Evolutionary conservation across 2,329 filamentous ascomycete species (phyloP).

Genomic region (Drechslerella coelobrocha): DNA sequence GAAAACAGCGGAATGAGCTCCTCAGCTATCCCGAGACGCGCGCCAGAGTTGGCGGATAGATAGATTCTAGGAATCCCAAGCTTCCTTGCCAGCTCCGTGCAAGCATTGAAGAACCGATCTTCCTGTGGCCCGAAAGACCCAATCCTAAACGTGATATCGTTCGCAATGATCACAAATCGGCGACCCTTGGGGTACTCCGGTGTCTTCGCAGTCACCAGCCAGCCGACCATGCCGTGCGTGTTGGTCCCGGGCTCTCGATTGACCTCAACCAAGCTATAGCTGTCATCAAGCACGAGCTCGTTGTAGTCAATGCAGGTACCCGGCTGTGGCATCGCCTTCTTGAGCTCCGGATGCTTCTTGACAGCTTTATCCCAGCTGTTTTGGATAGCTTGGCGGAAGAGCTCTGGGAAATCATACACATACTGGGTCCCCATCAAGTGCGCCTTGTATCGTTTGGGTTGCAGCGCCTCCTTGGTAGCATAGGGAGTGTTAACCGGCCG

Average conservation of each 20-base stretch:
- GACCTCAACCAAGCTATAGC: conserved; percentile 89
- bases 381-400: conserved; percentile 97
- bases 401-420: conserved; percentile 98
- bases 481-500: conserved; percentile 90
- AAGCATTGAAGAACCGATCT: conserved; percentile 99
- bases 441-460: conserved; percentile 99
- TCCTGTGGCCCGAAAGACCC: conserved; percentile 96
- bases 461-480: conserved; percentile 96
- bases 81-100: conserved; percentile 92
- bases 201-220: conserved; percentile 92
- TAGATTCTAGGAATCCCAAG: conserved; percentile 96
- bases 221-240: conserved; percentile 96
- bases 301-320: conserved; percentile 93
- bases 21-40: conserved; percentile 93
- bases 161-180: conserved; percentile 94
- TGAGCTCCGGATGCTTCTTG: conserved; percentile 74
- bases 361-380: conserved; percentile 86
- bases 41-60: conserved; percentile 97
- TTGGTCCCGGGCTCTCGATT: conserved; percentile 95
- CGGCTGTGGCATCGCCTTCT: conserved; percentile 79
- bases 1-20: conserved; percentile 97
- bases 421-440: conserved; percentile 99
- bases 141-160: conserved; percentile 99
- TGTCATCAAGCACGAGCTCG: conserved; percentile 93
- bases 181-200: conserved; percentile 93